Percentiles rank a stretch among this genome's conserved stretches.
These are phyloP conservation scores for Prunus kanzakura DNA, from an alignment of 306 rosid species.

Conservation along the genomic window DNA sequence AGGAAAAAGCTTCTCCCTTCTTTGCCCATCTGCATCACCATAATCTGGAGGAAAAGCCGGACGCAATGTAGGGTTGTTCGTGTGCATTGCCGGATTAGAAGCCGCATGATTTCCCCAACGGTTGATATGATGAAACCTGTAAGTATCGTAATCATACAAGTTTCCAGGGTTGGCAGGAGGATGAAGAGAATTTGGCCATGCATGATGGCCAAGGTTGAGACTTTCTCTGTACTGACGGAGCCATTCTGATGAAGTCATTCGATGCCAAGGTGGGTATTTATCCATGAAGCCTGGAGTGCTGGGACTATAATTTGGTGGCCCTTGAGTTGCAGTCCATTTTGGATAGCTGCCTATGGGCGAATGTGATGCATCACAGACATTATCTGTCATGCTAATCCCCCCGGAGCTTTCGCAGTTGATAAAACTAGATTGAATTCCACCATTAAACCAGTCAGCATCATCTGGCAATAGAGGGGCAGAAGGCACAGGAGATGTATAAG, in stretches of 20 bases:
- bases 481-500: conserved; percentile 68
- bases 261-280: conserved; percentile 48
- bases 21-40: conserved; percentile 41
- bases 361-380: conserved; percentile 25
- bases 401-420: conserved; percentile 22
- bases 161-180: conserved; percentile 41
- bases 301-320: conserved; percentile 42
- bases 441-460: conserved; percentile 61
- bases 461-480: conserved; percentile 91
- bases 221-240: conserved; percentile 80
- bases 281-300: conserved; percentile 31
- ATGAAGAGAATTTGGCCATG: conserved; percentile 37
- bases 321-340: conserved; percentile 50
- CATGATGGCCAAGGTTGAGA: conserved; percentile 36
- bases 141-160: conserved; percentile 29
- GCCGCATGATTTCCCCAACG: conserved; percentile 41
- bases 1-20: conserved; percentile 31
- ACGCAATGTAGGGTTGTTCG: conserved; percentile 48
- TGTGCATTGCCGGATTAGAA: conserved; percentile 37
- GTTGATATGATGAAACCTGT: conserved; percentile 45
- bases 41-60: conserved; percentile 42
- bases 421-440: conserved; percentile 31
- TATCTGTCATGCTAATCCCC: conserved; percentile 16
- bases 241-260: conserved; percentile 95
- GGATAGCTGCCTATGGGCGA: conserved; percentile 35